Evolutionary conservation across 192 early-diverging fungal species (phyloP), one percentile per base, ranked within the genome.

Genomic region (Podila verticillata): DNA sequence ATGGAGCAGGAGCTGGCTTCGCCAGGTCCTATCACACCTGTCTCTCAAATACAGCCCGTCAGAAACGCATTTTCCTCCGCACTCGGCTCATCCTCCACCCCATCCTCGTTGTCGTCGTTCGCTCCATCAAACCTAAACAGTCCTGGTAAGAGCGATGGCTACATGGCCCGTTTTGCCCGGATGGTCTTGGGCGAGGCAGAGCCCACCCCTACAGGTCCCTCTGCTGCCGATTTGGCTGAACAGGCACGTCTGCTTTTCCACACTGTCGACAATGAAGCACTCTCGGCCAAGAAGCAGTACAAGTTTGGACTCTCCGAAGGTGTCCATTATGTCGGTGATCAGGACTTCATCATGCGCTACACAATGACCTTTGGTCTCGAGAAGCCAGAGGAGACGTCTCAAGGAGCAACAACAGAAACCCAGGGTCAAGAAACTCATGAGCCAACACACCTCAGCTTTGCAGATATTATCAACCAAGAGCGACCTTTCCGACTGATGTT

Each of bases 291-390:
- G 61, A 80, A 80, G 26, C 48, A 63, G 62, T 80, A 80, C 77
- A 72, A 68, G 54, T 68, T 80, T 39, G 24, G 13, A 0, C 48
- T 80, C 26, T 34, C 69, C 6, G 61, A 68, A 29, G 77, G 77
- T 12, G 24, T 22, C 34, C 77, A 80, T 30, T 72, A 51, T 44
- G 28, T 72, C 6, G 77, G 77, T 22, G 77, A 80, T 29, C 57
- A 68, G 24, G 70, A 66, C 35, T 80, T 80, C 59, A 60, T 80
- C 24, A 64, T 72, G 57, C 70, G 61, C 3, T 80, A 72, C 61
- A 72, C 77, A 10, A 54, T 80, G 17, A 39, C 17, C 1, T 30
- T 30, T 30, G 29, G 26, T 4, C 17, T 60, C 10, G 51, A 24
- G n/a, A 54, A 24, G 20, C 22, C 51, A 54, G 51, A n/a, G 22